These are phyloP conservation scores for Lagerstroemia speciosa DNA, from an alignment of 345 rosid species.

Conservation along the genomic window DNA sequence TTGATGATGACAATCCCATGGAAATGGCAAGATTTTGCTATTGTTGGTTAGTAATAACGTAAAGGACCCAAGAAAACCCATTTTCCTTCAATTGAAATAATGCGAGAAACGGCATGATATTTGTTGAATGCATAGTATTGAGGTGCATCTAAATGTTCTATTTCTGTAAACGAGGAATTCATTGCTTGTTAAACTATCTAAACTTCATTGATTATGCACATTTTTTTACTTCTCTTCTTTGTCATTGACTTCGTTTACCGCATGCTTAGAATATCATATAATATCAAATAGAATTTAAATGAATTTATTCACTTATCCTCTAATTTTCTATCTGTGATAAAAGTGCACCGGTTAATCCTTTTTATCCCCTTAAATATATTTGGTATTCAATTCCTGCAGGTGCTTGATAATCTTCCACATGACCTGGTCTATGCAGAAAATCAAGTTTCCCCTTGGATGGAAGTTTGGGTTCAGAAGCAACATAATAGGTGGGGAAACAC, in stretches of 20 bases:
- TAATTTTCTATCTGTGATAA: neutral
- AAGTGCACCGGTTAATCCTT: neutral
- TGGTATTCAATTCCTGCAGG: constrained; percentile 34
- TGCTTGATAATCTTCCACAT: constrained; percentile 96
- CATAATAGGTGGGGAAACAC: constrained; percentile 38
- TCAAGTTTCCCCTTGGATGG: constrained; percentile 85
- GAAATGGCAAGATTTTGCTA: neutral
- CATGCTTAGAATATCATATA: neutral
- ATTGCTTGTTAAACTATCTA: neutral
- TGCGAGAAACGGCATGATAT: neutral
- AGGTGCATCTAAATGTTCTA: neutral
- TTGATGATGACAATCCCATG: constrained; percentile 1
- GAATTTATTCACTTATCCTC: neutral
- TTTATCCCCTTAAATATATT: neutral
- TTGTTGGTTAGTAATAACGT: neutral
- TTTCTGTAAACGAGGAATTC: neutral
- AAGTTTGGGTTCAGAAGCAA: constrained; percentile 83
- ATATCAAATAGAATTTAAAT: neutral
- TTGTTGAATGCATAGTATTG: neutral
- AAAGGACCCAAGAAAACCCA: neutral
- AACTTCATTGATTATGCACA: neutral
- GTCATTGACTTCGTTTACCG: neutral
- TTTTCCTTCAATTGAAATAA: too few relatives aligned
- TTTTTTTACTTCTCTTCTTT: neutral
- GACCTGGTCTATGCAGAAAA: constrained; percentile 78